Base-by-base conservation (phyloP, 116 monocot species). In the Iris pallida region DNA sequence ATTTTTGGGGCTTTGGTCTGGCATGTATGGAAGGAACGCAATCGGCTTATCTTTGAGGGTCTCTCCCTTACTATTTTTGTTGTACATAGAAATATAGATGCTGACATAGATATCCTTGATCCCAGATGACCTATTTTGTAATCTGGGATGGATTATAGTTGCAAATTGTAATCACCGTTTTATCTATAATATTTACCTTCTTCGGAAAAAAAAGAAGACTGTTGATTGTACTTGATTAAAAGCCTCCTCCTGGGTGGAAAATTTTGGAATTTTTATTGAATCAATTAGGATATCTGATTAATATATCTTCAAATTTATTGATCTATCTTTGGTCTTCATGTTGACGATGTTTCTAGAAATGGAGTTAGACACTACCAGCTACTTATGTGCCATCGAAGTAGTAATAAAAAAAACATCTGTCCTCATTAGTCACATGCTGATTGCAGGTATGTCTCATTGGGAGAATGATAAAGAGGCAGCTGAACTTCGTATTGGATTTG, bases 401-500 rank as follows among this genome's bases (percentile, higher is more conserved):
- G 13, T 60, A 42, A 4, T 42, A 4, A 1, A 12, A 6, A 41
- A 51, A 60, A 60, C 20, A 17, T 14, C 18, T 19, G 14, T 40
- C 12, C 66, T 66, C 14, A 66, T 14, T 20, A 52, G 51, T 64
- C 40, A 13, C 30, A 1, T 51, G 30, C 41, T 66, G 4, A 53
- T 69, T 63, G 42, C 69, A 69, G 67, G 70, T 71, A 45, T 47
- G 66, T 69, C 72, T 78, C 71, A 73, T 14, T 73, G 74, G 81
- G 78, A 75, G 68, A 81, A 76, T 67, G 81, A 81, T 68, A 75
- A 71, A 62, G 81, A 86, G 57, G 86, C 81, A 71, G 55, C 72
- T 7, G n/a, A 42, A 44, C 86, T 86, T 81, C 79, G 86, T 61
- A 59, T 81, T 72, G 81, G 78, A 79, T 76, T 70, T 78, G 86